These are phyloP conservation scores for Vigna reflexopilosa DNA, from an alignment of 306 rosid species.

Conservation along the genomic window DNA sequence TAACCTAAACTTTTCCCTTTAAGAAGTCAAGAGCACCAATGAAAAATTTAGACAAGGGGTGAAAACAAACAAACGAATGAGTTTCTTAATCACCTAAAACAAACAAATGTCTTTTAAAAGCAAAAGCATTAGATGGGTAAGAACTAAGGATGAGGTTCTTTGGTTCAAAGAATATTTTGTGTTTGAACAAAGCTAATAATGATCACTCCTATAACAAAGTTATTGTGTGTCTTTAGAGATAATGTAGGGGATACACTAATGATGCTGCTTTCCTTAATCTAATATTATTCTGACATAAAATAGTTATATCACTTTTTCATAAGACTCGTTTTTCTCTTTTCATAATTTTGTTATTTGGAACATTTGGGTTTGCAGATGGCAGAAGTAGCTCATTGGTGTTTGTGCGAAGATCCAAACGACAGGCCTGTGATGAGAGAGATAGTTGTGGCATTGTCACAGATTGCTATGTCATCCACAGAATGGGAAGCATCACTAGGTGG, in stretches of 20 bases:
- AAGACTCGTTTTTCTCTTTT: not conserved
- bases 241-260: not conserved
- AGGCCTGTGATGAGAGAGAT: slow-evolving; percentile 82
- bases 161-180: not conserved
- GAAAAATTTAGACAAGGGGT: not conserved
- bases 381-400: slow-evolving; percentile 65
- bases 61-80: not conserved
- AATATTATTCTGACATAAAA: not conserved
- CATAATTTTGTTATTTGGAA: not conserved
- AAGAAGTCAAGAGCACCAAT: too few species aligned
- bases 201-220: not conserved
- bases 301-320: not conserved
- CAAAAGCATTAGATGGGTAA: not conserved
- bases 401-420: slow-evolving; percentile 69
- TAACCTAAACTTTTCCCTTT: too few species aligned
- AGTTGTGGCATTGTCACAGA: slow-evolving; percentile 56
- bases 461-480: slow-evolving; percentile 57
- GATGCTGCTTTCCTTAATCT: not conserved
- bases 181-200: not conserved
- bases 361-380: slow-evolving; percentile 57
- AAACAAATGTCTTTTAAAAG: not conserved
- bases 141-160: not conserved
- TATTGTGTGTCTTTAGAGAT: not conserved
- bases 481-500: slow-evolving; percentile 90
- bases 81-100: not conserved